Conservation (phyloP, 2,329 filamentous ascomycete species). For the Penicillium fuscoglaucum region DNA sequence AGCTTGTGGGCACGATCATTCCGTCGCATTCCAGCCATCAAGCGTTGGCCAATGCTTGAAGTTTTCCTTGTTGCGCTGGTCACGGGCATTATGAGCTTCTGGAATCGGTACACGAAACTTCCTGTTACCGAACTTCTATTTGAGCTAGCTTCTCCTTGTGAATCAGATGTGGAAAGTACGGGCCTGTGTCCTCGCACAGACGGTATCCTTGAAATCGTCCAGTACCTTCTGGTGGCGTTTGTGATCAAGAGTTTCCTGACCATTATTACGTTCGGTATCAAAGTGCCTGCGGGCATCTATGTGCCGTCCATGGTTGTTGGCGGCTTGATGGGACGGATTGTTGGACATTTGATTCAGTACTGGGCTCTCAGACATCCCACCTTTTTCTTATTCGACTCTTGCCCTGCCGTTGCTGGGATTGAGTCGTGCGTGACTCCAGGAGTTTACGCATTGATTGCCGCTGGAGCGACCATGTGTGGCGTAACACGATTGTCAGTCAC, state of each 20-base stretch:
- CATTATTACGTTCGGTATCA: conserved; percentile 90
- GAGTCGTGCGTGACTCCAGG: conserved; percentile 90
- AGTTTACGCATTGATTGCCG: conserved; percentile 93
- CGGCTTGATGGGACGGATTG: conserved; percentile 81
- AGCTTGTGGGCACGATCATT: conserved; percentile 87
- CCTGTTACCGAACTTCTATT: conserved; percentile 88
- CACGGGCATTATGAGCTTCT: conserved; percentile 84
- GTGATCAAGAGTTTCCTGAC: conserved; percentile 88
- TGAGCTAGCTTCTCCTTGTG: conserved; percentile 86
- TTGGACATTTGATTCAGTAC: conserved; percentile 84
- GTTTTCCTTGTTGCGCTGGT: conserved; percentile 82
- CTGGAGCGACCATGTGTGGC: conserved; percentile 96
- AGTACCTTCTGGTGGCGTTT: conserved; percentile 73
- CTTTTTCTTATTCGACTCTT: conserved; percentile 72
- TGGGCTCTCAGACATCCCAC: conserved; percentile 71
- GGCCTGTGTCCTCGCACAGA: conserved; percentile 75
- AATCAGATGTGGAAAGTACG: conserved; percentile 62
- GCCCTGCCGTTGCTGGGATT: conserved; percentile 65
- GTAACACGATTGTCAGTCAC: conserved; percentile 93
- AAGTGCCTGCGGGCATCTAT: conserved; percentile 95
- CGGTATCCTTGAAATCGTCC: conserved; percentile 75
- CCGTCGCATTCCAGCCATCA: conserved; percentile 76
- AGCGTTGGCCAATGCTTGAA: conserved; percentile 79
- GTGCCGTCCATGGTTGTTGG: conserved; percentile 99
- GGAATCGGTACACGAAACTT: conserved; percentile 87